Evolutionary conservation across 2,329 filamentous ascomycete species (phyloP), one percentile per base, ranked within the genome.

Genomic region (Dryadomyces quercus-mongolicae): DNA sequence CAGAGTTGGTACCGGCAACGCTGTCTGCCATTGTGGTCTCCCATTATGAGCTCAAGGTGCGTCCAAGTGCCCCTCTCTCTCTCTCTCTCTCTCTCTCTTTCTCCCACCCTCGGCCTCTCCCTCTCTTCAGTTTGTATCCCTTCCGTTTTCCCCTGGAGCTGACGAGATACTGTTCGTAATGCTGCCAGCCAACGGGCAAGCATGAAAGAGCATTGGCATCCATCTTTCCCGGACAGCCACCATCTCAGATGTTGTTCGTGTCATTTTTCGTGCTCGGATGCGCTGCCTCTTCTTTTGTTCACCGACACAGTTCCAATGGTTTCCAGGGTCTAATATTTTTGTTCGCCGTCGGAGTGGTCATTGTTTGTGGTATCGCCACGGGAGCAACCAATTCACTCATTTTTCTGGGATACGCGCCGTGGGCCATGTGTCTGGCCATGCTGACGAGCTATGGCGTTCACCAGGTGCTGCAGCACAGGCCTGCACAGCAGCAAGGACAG

Each of bases 391-490:
- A 60, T 3, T 64, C 68, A 56, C 34, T 68, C 42, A 62, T 70
- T 7, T 60, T 70, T 56, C 57, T 71, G 31, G 66, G 58, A 6
- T 62, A 66, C 21, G 56, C 69, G 20, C 68, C 69, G 1, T 68
- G 63, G 65, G 65, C 67, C 2, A 57, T 66, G 21, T 70, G 62
- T 51, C 46, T 59, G 6, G 67, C 67, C n/a, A 70, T 71, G 68
- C 34, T 64, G 6, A 51, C 55, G 25, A 69, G 67, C 58, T 51
- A 12, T 25, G 15, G 6, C 2, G 38, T 31, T 5, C 51, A 54
- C n/a, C 6, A 3, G 8, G 8, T 54, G 38, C 36, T 36, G 25
- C 20, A 40, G 44, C 34, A 18, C n/a, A 20, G 50, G 22, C 10
- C 34, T 21, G 22, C 15, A 13, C 21, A 21, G 20, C 12, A 16